Base-by-base conservation (phyloP, 768 basidiomycete species). In the Hygrocybe coccinea region DNA sequence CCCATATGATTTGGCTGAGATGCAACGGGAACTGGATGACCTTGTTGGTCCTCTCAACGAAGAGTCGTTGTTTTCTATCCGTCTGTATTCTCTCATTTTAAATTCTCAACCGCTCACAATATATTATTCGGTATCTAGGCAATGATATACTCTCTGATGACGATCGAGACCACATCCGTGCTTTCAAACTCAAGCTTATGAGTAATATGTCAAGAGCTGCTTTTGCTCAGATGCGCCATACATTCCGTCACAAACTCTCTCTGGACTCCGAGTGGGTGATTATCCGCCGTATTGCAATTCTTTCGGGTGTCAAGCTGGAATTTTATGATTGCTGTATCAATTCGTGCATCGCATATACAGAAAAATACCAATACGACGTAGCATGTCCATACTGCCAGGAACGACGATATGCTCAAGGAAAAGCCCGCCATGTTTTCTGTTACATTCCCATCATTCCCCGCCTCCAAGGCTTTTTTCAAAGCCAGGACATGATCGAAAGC, bases 241-340 rank as follows among this genome's bases (percentile, higher is more conserved):
- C 64, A 0, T 70, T 71, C 49, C 25, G 36, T 1, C 52, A 66
- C 35, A 62, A 67, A 19, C 37, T 71, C 14, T 34, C 59, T 72
- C 11, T 45, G 54, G 38, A 62, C 5, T 70, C 69, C 0, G 59
- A 67, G 21, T 71, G 62, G 51, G 57, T 63, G 1, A 67, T 67
- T 19, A 35, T 63, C 2, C 56, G 60, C 6, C 61, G 61, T 1
- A 17, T 71, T 11, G 65, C 65, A 1, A 41, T 60, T 2, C 56
- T 74, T 1, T 61, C 69, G 1, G 63, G 60, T 2, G 49, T 76
- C 3, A 21, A 50, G 7, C 66, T 66, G 0, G 29, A 50, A 5
- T 66, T 53, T 43, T 65, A 67, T 52, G 57, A 74, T 50, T 74
- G 72, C 45, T 76, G 75, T 53, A 37, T 64, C 7, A 65, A 69